A percentile compares a stretch with the other conserved stretches of the same genome.
Conservation (phyloP, 306 rosid genomes). For the Vicia faba region DNA sequence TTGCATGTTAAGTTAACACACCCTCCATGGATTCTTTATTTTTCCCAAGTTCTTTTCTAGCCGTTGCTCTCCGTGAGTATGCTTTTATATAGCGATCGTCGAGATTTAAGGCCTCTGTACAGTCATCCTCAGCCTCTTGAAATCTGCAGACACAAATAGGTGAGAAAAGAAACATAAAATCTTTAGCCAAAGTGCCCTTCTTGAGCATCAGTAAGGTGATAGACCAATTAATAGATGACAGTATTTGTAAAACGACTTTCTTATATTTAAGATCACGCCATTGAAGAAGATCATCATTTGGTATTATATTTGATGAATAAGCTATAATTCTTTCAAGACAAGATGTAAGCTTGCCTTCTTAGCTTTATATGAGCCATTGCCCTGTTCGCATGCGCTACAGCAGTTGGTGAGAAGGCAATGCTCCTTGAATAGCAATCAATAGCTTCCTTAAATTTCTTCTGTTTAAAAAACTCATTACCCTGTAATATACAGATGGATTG, state of each 20-base stretch:
- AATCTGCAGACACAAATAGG: conserved; percentile 55
- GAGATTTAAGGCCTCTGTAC: conserved; percentile 90
- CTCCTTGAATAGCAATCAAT: conserved; percentile 91
- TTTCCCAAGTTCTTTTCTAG: conserved; percentile 90
- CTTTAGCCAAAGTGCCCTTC: conserved; percentile 12
- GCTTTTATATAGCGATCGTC: conserved; percentile 97
- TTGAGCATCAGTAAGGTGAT: conserved; percentile 31
- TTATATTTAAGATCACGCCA: conserved; percentile 3
- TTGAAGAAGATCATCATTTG: conserved; percentile 16
- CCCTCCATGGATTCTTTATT: conserved; percentile 82
- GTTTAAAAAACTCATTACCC: conserved; percentile 96
- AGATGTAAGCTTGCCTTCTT: conserved; percentile 58
- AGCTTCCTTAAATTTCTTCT: conserved; percentile 92
- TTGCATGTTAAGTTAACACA: conserved; percentile 40
- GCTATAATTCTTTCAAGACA: conserved; percentile 14
- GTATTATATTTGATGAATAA: conserved; percentile 8
- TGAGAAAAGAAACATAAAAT: conserved; percentile 10
- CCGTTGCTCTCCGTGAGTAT: conserved; percentile 86
- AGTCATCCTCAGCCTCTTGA: conserved; percentile 89
- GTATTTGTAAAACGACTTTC: conserved; percentile 8
- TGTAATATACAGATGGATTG: conserved; percentile 41
- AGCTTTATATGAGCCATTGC: conserved; percentile 94
- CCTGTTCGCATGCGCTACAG: conserved; percentile 92
- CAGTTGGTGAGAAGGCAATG: conserved; percentile 85
- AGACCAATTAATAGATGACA: conserved; percentile 1